Base-by-base conservation (phyloP, 1,139 yeast genomes). In the Wickerhamiella infanticola region DNA sequence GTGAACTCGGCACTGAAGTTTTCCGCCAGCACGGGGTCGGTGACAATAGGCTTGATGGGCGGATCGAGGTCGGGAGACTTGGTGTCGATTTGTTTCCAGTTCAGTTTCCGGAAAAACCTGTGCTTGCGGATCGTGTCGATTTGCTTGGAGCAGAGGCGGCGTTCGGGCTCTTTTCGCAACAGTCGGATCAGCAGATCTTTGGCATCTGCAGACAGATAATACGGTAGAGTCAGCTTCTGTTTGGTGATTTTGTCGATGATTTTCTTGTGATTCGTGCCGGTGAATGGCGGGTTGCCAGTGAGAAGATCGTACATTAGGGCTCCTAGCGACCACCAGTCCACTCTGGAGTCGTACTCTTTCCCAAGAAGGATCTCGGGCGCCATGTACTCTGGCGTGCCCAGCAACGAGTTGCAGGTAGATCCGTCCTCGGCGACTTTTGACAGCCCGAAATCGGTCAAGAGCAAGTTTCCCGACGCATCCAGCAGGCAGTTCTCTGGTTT, bases 311-410 rank as follows among this genome's bases (percentile, higher is more conserved):
- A 85, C 31, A 85, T 73, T 5, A 90, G 84, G 53, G 95, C 85
- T 0, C 98, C 97, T 31, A 90, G 68, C 0, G 96, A 85, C 94
- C 97, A 90, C 94, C 96, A 90, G 60, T 90, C 98, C 8, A 93
- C 95, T 7, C 79, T 73, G 52, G 74, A 79, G 53, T 86, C 90
- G 59, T 90, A 90, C n/a, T 81, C 78, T 51, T 80, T 77, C 26
- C 95, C 95, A 45, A 75, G 75, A 27, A 90, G 65, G 33, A 90
- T 82, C 61, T 90, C 97, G 1, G 98, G 98, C 0, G 97, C 97
- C 84, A 88, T 86, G 60, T 86, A 88, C 62, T 86, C 95, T 0
- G 95, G 94, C 0, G 96, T 88, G 0, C 97, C 98, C 33, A 86
- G 81, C 59, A 88, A 75, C 2, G 95, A 79, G 55, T 75, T 81